Base-by-base conservation (phyloP, 306 rosid species). In the Aeschynomene evenia region DNA sequence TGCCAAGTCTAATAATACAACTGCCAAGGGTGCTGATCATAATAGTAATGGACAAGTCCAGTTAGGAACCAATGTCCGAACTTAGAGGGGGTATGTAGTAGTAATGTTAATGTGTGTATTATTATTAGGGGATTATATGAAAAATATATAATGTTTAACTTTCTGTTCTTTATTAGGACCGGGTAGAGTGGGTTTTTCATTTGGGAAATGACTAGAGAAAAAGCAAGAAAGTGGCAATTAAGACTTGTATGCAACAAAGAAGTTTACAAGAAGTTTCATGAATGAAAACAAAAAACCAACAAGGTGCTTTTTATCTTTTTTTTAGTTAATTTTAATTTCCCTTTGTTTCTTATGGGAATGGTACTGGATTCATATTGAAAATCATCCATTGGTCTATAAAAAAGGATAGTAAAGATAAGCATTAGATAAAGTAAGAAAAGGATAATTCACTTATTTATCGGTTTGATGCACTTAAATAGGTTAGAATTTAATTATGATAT, bases 31-130 rank as follows among this genome's bases (percentile, higher is more conserved):
- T 7, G 71, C 6, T 43, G 50, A 39, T 5, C 33, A 62, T 12
- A 6, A 6, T 2, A 70, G 59, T 15, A 46, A n/a, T 34, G 29
- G 4, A 12, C 82, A 78, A 23, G 39, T 82, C 23, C 87, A 82
- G 64, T 39, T 82, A 24, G 81, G 69, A 46, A 63, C 73, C 22
- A 74, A 48, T 55, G 55, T 66, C 13, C 63, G 9, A 15, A 33
- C 39, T 51, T 79, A 77, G 43, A 8, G 16, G 14, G n/a, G 7
- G 2, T 4, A 3, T 28, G 31, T 4, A 24, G n/a, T n/a, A n/a
- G n/a, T n/a, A n/a, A n/a, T n/a, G n/a, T n/a, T n/a, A n/a, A n/a
- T n/a, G n/a, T 26, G 72, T 51, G 36, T 51, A 34, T 67, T 54
- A 34, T 67, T 54, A 4, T 11, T 31, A 33, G 21, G 59, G 26